Base-by-base conservation (phyloP, 495 filamentous ascomycete genomes). In the Aspergillus affinis region DNA sequence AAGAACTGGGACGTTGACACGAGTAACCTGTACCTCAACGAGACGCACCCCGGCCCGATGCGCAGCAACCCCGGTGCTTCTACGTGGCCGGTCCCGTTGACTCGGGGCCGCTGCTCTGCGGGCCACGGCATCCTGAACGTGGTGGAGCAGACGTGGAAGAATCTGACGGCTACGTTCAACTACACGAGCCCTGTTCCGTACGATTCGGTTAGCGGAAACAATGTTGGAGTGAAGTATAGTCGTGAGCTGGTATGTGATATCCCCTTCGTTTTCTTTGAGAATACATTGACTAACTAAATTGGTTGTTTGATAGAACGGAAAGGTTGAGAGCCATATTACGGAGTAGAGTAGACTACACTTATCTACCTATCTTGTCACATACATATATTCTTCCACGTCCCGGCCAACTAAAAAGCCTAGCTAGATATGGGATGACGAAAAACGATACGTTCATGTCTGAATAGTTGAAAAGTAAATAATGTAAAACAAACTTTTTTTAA, bases 31-130 rank as follows among this genome's bases (percentile, higher is more conserved):
- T 71, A 66, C 54, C 63, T 81, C 50, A 83, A 81, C 65, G 61
- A 69, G 54, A 76, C 76, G 19, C 78, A 81, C 66, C 71, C 73
- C 7, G 80, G 80, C 2, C 80, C 79, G 3, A 58, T 80, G 57
- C 72, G 74, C 20, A 57, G 45, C 13, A 66, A 68, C 27, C 65
- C 58, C 18, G 77, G 69, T 65, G 57, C 61, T 0, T 55, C 69
- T n/a, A 59, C 58, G 18, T 82, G 78, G 78, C 74, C 80, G 7
- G 61, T 69, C 17, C 80, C 80, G 2, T 27, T 67, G 46, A 82
- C 78, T 8, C 32, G 66, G 44, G 74, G 67, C 48, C 65, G 65
- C 18, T 82, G 79, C 62, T 76, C 77, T 6, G 77, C 69, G 51
- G 78, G 79, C 15, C 57, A 78, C 44, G 75, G 74, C 55, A 72